Conservation (phyloP, 1,284 basidiomycete species). For the Heimioporus retisporus region DNA sequence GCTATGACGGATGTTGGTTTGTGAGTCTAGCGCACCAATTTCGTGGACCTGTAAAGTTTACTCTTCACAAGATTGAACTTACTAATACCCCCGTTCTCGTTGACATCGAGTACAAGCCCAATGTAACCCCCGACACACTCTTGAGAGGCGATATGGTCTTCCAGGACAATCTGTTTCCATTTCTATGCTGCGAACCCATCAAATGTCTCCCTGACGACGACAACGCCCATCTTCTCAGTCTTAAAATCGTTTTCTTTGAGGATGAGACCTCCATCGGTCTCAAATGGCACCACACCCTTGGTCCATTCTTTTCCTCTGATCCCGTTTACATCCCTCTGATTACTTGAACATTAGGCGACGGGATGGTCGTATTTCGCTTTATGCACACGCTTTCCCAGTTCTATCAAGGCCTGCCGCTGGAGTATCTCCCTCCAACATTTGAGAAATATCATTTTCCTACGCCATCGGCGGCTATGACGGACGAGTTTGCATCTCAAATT, state of each 20-base stretch:
- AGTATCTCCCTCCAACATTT: too few relatives aligned
- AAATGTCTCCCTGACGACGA: constrained; percentile 20
- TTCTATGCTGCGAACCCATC: constrained; percentile 25
- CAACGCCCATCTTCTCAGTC: constrained; percentile 33
- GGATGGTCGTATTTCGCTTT: too few relatives aligned
- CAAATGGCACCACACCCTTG: constrained; percentile 8
- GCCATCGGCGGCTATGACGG: too few relatives aligned
- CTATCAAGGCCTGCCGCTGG: too few relatives aligned
- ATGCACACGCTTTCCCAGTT: background rate
- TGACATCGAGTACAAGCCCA: constrained; percentile 19
- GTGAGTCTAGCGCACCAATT: constrained; percentile 23
- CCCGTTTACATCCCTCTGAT: too few relatives aligned
- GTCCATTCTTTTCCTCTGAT: background rate
- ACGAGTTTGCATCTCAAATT: too few relatives aligned
- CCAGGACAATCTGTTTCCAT: constrained; percentile 35
- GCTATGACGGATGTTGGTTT: constrained; percentile 34
- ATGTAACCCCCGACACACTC: constrained; percentile 17
- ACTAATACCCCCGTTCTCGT: constrained; percentile 28
- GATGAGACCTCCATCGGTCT: too few relatives aligned
- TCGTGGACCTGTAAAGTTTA: constrained; percentile 7
- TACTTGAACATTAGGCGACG: too few relatives aligned
- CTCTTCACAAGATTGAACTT: constrained; percentile 34
- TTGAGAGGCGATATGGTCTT: constrained; percentile 37
- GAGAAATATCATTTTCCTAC: too few relatives aligned
- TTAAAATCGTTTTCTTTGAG: constrained; percentile 31